Evolutionary conservation across 768 basidiomycete species (phyloP).

Genomic region (Termitomyces sp.): DNA sequence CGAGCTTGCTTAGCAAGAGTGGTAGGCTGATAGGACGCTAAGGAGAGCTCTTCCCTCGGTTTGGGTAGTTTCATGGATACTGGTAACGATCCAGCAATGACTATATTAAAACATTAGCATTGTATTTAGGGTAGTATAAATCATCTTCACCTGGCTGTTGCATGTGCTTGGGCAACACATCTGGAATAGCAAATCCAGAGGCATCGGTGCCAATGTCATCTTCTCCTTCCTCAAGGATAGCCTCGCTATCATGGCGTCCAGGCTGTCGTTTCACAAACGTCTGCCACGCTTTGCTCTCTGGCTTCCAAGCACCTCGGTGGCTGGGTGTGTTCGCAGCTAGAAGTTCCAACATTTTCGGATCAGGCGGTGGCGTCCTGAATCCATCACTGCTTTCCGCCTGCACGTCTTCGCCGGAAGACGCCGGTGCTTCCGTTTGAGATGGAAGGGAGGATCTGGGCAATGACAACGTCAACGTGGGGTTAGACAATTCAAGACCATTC

Average conservation of each 20-base stretch:
- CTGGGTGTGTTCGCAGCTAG: conserved; percentile 72
- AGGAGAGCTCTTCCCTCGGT: conserved; percentile 39
- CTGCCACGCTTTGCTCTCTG: conserved; percentile 63
- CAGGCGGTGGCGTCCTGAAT: conserved; percentile 24
- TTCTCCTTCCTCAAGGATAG: conserved; percentile 34
- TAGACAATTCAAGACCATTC: conserved; percentile 37
- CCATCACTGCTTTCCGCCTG: conserved; percentile 8
- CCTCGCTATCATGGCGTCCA: conserved; percentile 18
- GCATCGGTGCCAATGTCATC: conserved; percentile 14
- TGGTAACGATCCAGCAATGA: conserved; percentile 51
- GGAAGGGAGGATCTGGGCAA: conserved; percentile 25
- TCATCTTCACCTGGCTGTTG: conserved; percentile 1
- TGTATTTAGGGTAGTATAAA: background rate
- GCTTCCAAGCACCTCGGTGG: conserved; percentile 70
- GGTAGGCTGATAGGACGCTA: conserved; percentile 60
- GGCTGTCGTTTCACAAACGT: conserved; percentile 46
- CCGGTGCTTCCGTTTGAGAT: background rate
- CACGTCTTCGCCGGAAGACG: background rate
- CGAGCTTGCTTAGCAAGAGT: conserved; percentile 39
- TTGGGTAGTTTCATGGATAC: conserved; percentile 50
- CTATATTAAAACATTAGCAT: background rate
- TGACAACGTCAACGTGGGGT: conserved; percentile 30
- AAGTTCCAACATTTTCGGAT: conserved; percentile 55
- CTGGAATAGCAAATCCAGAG: conserved; percentile 15
- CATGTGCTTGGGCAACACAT: conserved; percentile 11